Conservation (phyloP, 306 rosid genomes). For the Gillenia trifoliata region DNA sequence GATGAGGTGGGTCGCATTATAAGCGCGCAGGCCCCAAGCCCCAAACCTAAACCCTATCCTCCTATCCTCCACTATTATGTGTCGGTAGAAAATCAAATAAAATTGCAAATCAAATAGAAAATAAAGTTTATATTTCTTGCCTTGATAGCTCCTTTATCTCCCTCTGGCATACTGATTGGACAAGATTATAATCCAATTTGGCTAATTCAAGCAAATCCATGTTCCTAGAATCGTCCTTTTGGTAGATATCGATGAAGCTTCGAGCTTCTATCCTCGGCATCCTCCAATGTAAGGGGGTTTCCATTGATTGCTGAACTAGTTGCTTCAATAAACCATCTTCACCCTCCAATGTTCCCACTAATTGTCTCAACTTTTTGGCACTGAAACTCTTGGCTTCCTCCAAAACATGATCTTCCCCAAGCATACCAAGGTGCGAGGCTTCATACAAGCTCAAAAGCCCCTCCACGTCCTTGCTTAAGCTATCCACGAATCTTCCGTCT, state of each 20-base stretch:
- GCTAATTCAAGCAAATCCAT: conserved; percentile 24
- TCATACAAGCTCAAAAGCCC: conserved; percentile 32
- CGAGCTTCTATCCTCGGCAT: conserved; percentile 25
- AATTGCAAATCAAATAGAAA: not conserved
- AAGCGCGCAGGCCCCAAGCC: too few species aligned
- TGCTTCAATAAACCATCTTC: not conserved
- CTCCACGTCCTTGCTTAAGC: conserved; percentile 14
- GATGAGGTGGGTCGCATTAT: too few species aligned
- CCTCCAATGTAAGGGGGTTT: conserved; percentile 22
- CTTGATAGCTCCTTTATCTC: conserved; percentile 25
- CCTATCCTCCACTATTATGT: too few species aligned
- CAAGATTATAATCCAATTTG: conserved; percentile 31
- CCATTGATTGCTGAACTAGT: conserved; percentile 5
- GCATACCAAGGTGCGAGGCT: conserved; percentile 25
- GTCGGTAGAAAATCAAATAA: too few species aligned
- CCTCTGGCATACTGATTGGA: conserved; percentile 20
- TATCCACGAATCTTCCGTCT: conserved; percentile 16
- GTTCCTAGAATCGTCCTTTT: conserved; percentile 10
- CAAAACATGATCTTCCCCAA: conserved; percentile 21
- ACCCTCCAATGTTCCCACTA: not conserved
- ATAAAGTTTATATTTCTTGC: not conserved
- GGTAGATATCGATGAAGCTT: conserved; percentile 10
- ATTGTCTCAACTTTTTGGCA: not conserved
- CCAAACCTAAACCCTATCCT: too few species aligned
- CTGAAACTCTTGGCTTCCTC: conserved; percentile 23